Percentiles rank a stretch among this genome's conserved stretches.
Conservation (phyloP, 2,329 filamentous ascomycete species). For the Verticillium isaacii region DNA sequence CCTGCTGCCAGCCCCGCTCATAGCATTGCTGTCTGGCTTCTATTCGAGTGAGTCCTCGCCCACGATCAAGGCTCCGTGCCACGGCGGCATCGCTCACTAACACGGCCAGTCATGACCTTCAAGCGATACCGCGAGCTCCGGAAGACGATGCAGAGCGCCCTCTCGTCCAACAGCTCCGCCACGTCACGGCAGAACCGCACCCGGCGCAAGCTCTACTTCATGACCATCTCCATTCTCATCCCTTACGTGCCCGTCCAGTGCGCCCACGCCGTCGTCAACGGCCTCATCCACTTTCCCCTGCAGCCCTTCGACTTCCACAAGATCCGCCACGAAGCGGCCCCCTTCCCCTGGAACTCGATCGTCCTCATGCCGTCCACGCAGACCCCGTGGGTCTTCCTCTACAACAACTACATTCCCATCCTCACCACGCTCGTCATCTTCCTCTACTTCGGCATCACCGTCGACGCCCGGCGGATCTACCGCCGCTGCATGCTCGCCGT, state of each 20-base stretch:
- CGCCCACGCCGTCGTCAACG: constrained; percentile 34
- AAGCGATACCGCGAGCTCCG: constrained; percentile 42
- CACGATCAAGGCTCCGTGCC: neutral
- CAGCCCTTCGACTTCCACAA: constrained; percentile 33
- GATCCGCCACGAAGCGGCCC: constrained; percentile 30
- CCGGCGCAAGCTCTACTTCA: constrained; percentile 48
- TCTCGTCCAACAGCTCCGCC: constrained; percentile 34
- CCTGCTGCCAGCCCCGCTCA: constrained; percentile 37
- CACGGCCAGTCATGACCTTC: constrained; percentile 38
- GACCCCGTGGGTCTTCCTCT: constrained; percentile 33
- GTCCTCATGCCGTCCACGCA: constrained; percentile 36
- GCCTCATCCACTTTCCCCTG: constrained; percentile 23
- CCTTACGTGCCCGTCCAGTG: constrained; percentile 46
- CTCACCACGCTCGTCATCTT: constrained; percentile 43
- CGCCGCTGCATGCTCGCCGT: constrained; percentile 30
- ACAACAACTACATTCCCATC: constrained; percentile 44
- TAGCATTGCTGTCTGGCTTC: constrained; percentile 36
- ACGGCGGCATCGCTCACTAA: neutral
- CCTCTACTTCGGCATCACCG: constrained; percentile 51
- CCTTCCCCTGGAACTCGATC: constrained; percentile 42
- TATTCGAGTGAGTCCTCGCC: constrained; percentile 40
- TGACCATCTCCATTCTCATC: constrained; percentile 46
- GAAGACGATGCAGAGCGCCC: constrained; percentile 30
- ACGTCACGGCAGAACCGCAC: constrained; percentile 40
- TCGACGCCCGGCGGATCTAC: constrained; percentile 47